Percentiles rank a stretch among this genome's conserved stretches.
Conservation (phyloP, 306 rosid species). For the Vicia villosa region DNA sequence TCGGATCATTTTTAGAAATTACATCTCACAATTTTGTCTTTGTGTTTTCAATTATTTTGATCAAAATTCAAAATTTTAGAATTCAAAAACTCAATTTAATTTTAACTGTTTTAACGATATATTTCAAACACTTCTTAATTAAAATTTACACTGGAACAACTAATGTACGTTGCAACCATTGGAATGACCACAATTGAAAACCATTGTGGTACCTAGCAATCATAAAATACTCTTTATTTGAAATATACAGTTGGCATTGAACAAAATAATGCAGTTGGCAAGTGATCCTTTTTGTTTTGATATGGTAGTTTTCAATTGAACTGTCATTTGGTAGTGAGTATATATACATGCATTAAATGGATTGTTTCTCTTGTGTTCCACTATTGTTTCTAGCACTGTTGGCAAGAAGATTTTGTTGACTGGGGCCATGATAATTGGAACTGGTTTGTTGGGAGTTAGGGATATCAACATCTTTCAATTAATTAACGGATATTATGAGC, state of each 20-base stretch:
- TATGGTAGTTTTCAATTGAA: constrained; percentile 38
- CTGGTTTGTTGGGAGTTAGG: not conserved
- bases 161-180: no score
- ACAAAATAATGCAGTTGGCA: constrained; percentile 33
- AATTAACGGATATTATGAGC: not conserved
- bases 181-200: no score
- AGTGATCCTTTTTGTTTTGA: constrained; percentile 21
- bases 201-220: constrained; percentile 20
- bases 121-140: no score
- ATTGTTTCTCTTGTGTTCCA: constrained; percentile 16
- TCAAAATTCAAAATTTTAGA: no score
- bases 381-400: constrained; percentile 16
- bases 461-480: constrained; percentile 19
- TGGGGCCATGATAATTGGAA: not conserved
- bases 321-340: constrained; percentile 26
- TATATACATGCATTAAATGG: constrained; percentile 34
- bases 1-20: no score
- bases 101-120: no score
- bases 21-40: no score
- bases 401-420: constrained; percentile 15
- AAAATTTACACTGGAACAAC: no score
- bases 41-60: no score
- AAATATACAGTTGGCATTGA: no score
- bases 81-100: no score
- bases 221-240: constrained; percentile 10